These are phyloP conservation scores for Rasamsonia emersonii DNA, from an alignment of 2,329 filamentous ascomycete species.

Conservation along the genomic window DNA sequence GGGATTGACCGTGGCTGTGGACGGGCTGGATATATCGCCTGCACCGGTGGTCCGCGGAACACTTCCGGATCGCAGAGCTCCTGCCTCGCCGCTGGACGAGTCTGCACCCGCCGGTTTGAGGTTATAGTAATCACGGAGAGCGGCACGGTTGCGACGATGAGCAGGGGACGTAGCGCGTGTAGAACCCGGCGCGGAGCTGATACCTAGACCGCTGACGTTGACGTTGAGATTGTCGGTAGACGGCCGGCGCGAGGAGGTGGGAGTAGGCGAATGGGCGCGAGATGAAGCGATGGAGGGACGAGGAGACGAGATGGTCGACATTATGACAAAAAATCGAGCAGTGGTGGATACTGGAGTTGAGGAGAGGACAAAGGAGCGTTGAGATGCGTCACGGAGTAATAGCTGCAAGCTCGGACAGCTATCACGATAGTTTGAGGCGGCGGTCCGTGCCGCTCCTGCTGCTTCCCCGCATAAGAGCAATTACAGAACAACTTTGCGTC, in stretches of 20 bases:
- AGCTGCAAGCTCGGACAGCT: no score
- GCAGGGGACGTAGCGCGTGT: slow-evolving; percentile 34
- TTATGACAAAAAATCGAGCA: no score
- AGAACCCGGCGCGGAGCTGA: slow-evolving; percentile 26
- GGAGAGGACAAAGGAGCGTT: slow-evolving; percentile 4
- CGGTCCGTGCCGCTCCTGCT: no score
- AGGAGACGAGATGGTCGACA: slow-evolving; percentile 54
- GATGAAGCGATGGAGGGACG: slow-evolving; percentile 51
- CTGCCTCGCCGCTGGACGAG: slow-evolving; percentile 19
- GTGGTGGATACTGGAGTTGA: no score
- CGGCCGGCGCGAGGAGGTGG: slow-evolving; percentile 66
- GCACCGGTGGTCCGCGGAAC: slow-evolving; percentile 33
- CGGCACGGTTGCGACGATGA: slow-evolving; percentile 64
- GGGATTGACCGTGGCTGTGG: slow-evolving; percentile 22
- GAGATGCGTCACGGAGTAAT: no score
- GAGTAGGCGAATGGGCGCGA: slow-evolving; percentile 48
- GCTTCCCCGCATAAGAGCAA: no score
- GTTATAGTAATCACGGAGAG: slow-evolving; percentile 91
- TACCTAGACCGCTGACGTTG: slow-evolving; percentile 42
- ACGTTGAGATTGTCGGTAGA: slow-evolving; percentile 61
- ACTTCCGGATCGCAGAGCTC: slow-evolving; percentile 25
- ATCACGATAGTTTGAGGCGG: no score
- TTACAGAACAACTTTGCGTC: no score
- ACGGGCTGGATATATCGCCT: slow-evolving; percentile 31
- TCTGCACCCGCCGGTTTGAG: slow-evolving; percentile 48